Evolutionary conservation across 345 rosid genomes (phyloP), one percentile per base, ranked within the genome.

Genomic region (Salix caprea): DNA sequence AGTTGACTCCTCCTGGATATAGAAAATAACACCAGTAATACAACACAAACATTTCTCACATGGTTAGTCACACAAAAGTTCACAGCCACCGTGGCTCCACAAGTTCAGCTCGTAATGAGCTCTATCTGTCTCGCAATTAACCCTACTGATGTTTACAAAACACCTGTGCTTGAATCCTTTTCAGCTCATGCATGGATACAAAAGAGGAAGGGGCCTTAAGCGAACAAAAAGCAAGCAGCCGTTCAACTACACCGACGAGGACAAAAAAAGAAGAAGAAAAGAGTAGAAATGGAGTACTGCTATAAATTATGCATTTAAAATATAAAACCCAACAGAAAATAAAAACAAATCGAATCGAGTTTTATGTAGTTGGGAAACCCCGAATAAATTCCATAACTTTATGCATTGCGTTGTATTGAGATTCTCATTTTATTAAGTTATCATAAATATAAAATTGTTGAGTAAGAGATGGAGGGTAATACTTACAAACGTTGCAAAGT

Each of bases 401-500:
- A 24, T n/a, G 28, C 26, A 56, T n/a, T n/a, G 62, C 62, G 23
- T 58, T 58, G 28, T 58, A n/a, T n/a, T 58, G 28, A 56, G 12
- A 58, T 58, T 58, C 23, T 58, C 28, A n/a, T 58, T n/a, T 42
- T n/a, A 7, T 58, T 24, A n/a, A 58, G 62, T 5, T n/a, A n/a
- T 10, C 2, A 36, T 36, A 36, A 36, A 36, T 36, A 36, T n/a
- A 58, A 58, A n/a, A 58, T 58, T 58, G 60, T 40, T 48, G 11
- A 42, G 65, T 40, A 65, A 30, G 30, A 48, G 30, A 66, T 42
- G 24, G 64, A 4, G 64, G 23, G 28, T 0, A 18, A 65, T 65
- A 85, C 96, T 87, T 85, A 94, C 98, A 87, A 79, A 37, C 82
- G 90, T 54, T 88, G 97, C 81, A 94, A 77, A 14, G 98, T 88